Base-by-base conservation (phyloP, 2,329 filamentous ascomycete species). In the Diaporthe citriasiana region DNA sequence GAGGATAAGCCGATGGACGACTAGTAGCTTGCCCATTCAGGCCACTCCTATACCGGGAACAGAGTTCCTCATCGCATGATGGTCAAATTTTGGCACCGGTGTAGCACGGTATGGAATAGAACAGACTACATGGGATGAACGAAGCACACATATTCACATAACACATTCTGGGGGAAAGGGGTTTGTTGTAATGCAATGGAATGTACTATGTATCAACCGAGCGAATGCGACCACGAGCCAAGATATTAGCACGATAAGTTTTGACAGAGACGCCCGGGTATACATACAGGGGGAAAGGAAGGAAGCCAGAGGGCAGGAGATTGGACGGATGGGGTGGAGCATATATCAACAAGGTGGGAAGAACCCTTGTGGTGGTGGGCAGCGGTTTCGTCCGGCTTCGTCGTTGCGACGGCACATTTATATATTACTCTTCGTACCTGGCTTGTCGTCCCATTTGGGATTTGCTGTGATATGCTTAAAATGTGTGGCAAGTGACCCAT, bases 1-100 rank as follows among this genome's bases (percentile, higher is more conserved):
- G 90, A 91, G 79, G 93, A 95, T 81, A 92, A 90, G 83, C 91
- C 93, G n/a, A 94, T 95, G 92, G 92, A 94, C 83, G 92, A 94
- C 83, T 94, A 83, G 81, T 75, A 74, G 73, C 47, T 30, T 12
- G 2, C 40, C 27, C 42, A 27, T 50, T 8, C 22, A 56, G 35
- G 38, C 59, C 55, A 42, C 35, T 27, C 22, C 25, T 51, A 17
- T 40, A 30, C 69, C 38, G 13, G 45, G 38, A 15, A 50, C 13
- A 12, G 33, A 50, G n/a, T 15, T 40, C 17, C 30, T 42, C 30
- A 27, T 40, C 25, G 30, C 22, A 53, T 59, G 22, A 40, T 35
- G 45, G 30, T 33, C 22, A 35, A 35, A 19, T 66, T 66, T 66
- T 51, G 63, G 63, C 45, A 66, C 27, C 45, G 33, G 63, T 66